Evolutionary conservation across 768 basidiomycete genomes (phyloP), one percentile per base, ranked within the genome.

Genomic region (Trametes gibbosa): DNA sequence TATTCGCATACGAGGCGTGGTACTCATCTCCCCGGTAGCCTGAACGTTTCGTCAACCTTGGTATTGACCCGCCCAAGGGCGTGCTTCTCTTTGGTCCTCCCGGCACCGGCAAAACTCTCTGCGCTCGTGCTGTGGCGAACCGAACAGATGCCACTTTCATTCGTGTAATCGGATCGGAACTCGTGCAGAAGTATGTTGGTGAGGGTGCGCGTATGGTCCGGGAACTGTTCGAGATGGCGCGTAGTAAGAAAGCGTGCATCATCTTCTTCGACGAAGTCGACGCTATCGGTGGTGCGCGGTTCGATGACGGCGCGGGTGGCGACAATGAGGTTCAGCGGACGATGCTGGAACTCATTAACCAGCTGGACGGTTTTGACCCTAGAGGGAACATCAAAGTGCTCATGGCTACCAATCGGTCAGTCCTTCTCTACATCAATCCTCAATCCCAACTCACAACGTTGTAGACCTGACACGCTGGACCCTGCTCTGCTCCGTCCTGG

Each of bases 181-280:
- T 99, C 16, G 97, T 99, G n/a, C 97, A 99, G 75, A 99, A 99
- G 73, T 99, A 99, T 71, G 97, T 99, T 50, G 97, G 97, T 47
- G 97, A 99, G 74, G 97, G 97, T 60, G 97, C 97, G 7, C 82
- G 97, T 59, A 98, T 98, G 97, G 95, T 99, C 17, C 87, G 97
- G 48, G 97, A 98, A 70, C 78, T 98, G 58, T 99, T 99, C 74
- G 97, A 98, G 76, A 98, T 98, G 96, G 97, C 97, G 29, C 84
- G 97, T 62, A 88, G 88, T 64, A 98, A 98, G 79, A 98, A 98
- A 75, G 97, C 97, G 1, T 98, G 97, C 69, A 98, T 99, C 70
- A 98, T 99, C 69, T 99, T 99, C 77, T 98, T 99, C 65, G 97
- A 99, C 66, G 97, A 98, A 79, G 86, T 99, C 14, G 97, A 98